A percentile compares a stretch with the other conserved stretches of the same genome.
phyloP scores from a whole-genome alignment of 306 rosid genomes.

The Corylus americana region DNA sequence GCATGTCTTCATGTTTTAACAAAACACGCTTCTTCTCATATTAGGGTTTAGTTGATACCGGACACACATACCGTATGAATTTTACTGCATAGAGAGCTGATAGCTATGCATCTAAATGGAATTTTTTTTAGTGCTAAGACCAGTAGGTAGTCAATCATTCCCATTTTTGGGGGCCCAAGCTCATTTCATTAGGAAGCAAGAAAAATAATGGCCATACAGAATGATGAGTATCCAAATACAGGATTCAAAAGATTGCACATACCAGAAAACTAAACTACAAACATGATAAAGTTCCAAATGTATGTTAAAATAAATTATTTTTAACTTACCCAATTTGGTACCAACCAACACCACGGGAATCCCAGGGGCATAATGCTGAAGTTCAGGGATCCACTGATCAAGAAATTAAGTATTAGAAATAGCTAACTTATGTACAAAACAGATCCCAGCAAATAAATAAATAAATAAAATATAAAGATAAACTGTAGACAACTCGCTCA shows the following conservation, averaged over 20 bases:
- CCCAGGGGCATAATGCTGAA: conserved; percentile 87
- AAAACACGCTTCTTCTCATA: conserved; percentile 4
- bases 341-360: conserved; percentile 78
- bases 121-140: background rate
- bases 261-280: background rate
- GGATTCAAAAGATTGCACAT: background rate
- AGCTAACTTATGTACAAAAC: conserved; percentile 13
- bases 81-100: background rate
- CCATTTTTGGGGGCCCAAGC: conserved; percentile 8
- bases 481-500: background rate
- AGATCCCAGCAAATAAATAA: conserved; percentile 2
- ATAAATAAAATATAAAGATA: conserved; percentile 7
- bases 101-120: background rate
- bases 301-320: conserved; percentile 16
- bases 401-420: conserved; percentile 15
- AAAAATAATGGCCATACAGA: background rate
- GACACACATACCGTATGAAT: background rate
- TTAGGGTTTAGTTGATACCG: background rate
- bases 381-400: conserved; percentile 89
- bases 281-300: background rate
- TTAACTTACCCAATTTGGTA: conserved; percentile 72
- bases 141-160: background rate
- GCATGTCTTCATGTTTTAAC: background rate
- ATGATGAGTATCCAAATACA: background rate
- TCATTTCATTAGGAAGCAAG: background rate